Percentiles rank a stretch among this genome's conserved stretches.
Evolutionary conservation across 345 rosid genomes (phyloP).

Genomic region (Gossypium thurberi): DNA sequence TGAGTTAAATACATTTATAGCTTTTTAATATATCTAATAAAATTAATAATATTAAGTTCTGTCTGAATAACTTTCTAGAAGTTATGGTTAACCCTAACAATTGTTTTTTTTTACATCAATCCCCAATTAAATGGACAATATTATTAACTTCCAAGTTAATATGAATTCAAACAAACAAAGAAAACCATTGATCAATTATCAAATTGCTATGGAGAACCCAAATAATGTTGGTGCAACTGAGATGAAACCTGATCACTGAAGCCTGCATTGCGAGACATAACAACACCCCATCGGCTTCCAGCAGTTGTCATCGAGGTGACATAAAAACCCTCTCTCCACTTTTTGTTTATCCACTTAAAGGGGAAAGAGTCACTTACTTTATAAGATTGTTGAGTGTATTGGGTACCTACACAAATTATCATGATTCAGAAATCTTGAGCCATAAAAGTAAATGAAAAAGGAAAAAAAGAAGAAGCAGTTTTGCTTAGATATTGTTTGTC

Average conservation of each 20-base stretch:
- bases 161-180: neutral
- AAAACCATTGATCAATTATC: neutral
- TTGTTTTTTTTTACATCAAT: no score
- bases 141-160: neutral
- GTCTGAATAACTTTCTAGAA: no score
- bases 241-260: slow-evolving; percentile 73
- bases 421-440: neutral
- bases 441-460: neutral
- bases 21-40: neutral
- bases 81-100: no score
- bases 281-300: slow-evolving; percentile 93
- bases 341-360: slow-evolving; percentile 95
- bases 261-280: slow-evolving; percentile 98
- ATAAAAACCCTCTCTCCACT: slow-evolving; percentile 97
- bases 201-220: neutral
- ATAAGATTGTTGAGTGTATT: slow-evolving; percentile 86
- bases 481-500: neutral
- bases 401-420: slow-evolving; percentile 55
- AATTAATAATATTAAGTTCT: no score
- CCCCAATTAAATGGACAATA: neutral
- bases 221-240: neutral
- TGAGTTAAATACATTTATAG: neutral
- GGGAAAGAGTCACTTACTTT: slow-evolving; percentile 97
- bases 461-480: neutral
- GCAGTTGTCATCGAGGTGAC: slow-evolving; percentile 99